Percentiles rank a stretch among this genome's conserved stretches.
phyloP scores from a whole-genome alignment of 1,284 basidiomycete species.

The Golubevia sp. region DNA sequence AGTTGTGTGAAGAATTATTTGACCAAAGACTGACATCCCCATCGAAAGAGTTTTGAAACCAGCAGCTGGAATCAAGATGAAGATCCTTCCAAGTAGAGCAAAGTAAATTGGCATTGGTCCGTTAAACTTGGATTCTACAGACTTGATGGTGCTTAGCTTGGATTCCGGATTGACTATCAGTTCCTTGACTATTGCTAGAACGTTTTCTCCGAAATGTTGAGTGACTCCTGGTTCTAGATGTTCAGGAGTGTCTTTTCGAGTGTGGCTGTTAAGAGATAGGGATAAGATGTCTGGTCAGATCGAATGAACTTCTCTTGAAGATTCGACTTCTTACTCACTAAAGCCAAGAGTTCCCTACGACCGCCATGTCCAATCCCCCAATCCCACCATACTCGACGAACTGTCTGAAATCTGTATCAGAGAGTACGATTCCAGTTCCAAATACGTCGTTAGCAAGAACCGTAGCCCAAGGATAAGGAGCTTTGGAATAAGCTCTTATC shows the following conservation, averaged over 20 bases:
- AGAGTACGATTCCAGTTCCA: conserved; percentile 49
- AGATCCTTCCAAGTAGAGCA: conserved; percentile 34
- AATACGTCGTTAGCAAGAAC: conserved; percentile 60
- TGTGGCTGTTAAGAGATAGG: conserved; percentile 20
- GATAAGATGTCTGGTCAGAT: not conserved
- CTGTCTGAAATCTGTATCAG: conserved; percentile 57
- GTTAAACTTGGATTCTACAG: conserved; percentile 8
- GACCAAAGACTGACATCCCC: conserved; percentile 34
- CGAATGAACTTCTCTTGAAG: not conserved
- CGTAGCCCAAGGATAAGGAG: conserved; percentile 56
- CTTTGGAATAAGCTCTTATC: conserved; percentile 50
- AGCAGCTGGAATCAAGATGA: conserved; percentile 32
- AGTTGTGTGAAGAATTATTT: conserved; percentile 42
- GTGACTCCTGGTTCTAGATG: conserved; percentile 51
- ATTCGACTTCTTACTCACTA: conserved; percentile 14
- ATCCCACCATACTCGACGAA: conserved; percentile 56
- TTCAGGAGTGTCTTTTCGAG: conserved; percentile 40
- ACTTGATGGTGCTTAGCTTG: conserved; percentile 24
- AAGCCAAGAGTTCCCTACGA: conserved; percentile 56
- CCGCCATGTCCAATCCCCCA: conserved; percentile 56
- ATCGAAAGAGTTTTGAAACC: conserved; percentile 44
- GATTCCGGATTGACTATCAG: conserved; percentile 25
- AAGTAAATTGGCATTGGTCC: conserved; percentile 53
- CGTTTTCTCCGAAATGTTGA: conserved; percentile 60
- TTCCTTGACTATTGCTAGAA: conserved; percentile 52